Evolutionary conservation across 2,329 filamentous ascomycete species (phyloP).

Genomic region (Septoria linicola): DNA sequence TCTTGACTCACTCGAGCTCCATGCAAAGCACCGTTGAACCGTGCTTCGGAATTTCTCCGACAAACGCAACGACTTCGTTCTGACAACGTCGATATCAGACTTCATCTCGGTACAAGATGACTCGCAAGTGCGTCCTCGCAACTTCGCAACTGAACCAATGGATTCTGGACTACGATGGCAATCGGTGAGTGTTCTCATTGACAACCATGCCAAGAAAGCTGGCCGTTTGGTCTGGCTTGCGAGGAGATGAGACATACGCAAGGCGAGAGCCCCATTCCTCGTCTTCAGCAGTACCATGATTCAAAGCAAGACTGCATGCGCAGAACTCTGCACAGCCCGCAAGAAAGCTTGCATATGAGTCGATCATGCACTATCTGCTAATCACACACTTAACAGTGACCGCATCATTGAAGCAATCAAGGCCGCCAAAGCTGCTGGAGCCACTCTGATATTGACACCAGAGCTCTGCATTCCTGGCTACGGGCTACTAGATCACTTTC

Average conservation of each 20-base stretch:
- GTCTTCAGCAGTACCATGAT: too few species aligned
- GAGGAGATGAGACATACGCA: too few species aligned
- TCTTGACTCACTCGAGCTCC: conserved; percentile 3
- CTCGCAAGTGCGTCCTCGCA: conserved; percentile 41
- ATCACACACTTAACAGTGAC: conserved; percentile 30
- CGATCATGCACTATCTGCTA: neutral
- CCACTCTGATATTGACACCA: conserved; percentile 55
- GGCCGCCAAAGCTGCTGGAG: conserved; percentile 59
- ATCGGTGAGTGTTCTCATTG: conserved; percentile 41
- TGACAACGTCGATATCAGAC: neutral
- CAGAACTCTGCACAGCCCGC: too few species aligned
- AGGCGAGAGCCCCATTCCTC: too few species aligned
- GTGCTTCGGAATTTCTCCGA: neutral
- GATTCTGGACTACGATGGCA: conserved; percentile 63
- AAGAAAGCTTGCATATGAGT: too few species aligned
- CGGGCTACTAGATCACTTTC: conserved; percentile 65
- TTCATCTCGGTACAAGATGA: conserved; percentile 26
- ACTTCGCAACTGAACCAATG: conserved; percentile 48
- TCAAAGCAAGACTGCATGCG: too few species aligned
- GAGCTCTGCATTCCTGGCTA: conserved; percentile 60
- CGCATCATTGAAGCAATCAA: conserved; percentile 64
- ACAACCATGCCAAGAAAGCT: neutral
- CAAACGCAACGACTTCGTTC: neutral
- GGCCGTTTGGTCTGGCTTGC: too few species aligned
- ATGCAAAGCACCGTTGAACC: conserved; percentile 1